Conservation (phyloP, 2,329 filamentous ascomycete genomes). For the Fusarium abutilonis region DNA sequence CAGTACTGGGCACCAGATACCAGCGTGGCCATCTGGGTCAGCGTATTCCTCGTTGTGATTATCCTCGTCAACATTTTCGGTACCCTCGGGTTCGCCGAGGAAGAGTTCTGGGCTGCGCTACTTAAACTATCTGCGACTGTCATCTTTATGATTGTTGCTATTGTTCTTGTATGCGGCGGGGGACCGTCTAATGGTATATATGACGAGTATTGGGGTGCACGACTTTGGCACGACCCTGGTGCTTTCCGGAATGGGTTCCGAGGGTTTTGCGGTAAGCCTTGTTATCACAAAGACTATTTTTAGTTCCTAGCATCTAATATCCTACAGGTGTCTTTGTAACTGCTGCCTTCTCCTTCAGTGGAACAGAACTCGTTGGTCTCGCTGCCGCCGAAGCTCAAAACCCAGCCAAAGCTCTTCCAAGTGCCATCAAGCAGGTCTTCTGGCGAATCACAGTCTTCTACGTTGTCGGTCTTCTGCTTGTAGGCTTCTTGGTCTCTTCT, state of each 20-base stretch:
- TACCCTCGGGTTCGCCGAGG: conserved; percentile 64
- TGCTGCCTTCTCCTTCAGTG: conserved; percentile 77
- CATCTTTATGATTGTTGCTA: conserved; percentile 71
- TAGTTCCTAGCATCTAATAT: background rate
- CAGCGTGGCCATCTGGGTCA: conserved; percentile 63
- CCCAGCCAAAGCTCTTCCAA: conserved; percentile 77
- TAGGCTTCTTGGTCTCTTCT: conserved; percentile 61
- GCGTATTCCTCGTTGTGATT: conserved; percentile 61
- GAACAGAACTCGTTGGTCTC: conserved; percentile 78
- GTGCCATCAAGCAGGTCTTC: conserved; percentile 82
- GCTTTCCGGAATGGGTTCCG: conserved; percentile 78
- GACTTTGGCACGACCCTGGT: conserved; percentile 61
- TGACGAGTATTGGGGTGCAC: conserved; percentile 59
- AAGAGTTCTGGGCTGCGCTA: conserved; percentile 67
- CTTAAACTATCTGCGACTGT: conserved; percentile 67
- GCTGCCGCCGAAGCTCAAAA: conserved; percentile 77
- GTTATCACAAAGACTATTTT: rapidly evolving
- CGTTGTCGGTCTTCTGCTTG: conserved; percentile 61
- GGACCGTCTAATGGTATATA: conserved; percentile 62
- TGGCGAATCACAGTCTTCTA: conserved; percentile 68
- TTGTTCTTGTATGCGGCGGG: conserved; percentile 68
- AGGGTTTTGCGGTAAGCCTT: conserved; percentile 70
- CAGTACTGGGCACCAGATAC: conserved; percentile 58
- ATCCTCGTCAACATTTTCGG: conserved; percentile 66
- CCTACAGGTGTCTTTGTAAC: conserved; percentile 59